phyloP scores from a whole-genome alignment of 805 yeast genomes.

The Saccharomyces eubayanus region DNA sequence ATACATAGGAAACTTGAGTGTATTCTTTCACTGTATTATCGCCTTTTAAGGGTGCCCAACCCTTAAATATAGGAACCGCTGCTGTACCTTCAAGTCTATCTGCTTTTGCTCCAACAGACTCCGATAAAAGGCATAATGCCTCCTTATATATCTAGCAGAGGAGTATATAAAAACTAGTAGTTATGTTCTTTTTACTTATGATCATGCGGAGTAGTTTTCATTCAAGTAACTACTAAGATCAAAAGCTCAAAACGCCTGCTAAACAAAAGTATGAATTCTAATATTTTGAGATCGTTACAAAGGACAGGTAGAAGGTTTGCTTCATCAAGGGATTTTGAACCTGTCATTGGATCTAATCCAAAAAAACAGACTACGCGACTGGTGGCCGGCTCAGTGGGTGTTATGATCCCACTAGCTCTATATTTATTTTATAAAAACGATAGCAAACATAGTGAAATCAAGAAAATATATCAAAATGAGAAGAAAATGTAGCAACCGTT shows the following conservation, averaged over 20 bases:
- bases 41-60: background rate
- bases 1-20: background rate
- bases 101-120: background rate
- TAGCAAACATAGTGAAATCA: constrained; percentile 8
- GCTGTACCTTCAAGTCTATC: background rate
- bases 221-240: no score
- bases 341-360: background rate
- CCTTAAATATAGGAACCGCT: background rate
- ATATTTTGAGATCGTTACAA: background rate
- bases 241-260: background rate
- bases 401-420: background rate
- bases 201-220: no score
- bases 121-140: no score
- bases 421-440: background rate
- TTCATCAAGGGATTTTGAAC: background rate
- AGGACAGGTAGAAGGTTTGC: background rate
- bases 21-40: background rate
- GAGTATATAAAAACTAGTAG: no score
- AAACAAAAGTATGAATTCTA: background rate
- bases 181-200: no score
- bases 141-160: no score
- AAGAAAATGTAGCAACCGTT: constrained; percentile 4
- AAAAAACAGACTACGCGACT: background rate
- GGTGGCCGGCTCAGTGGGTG: background rate
- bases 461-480: constrained; percentile 13